Base-by-base conservation (phyloP, 345 rosid genomes). In the Citrus inodora region DNA sequence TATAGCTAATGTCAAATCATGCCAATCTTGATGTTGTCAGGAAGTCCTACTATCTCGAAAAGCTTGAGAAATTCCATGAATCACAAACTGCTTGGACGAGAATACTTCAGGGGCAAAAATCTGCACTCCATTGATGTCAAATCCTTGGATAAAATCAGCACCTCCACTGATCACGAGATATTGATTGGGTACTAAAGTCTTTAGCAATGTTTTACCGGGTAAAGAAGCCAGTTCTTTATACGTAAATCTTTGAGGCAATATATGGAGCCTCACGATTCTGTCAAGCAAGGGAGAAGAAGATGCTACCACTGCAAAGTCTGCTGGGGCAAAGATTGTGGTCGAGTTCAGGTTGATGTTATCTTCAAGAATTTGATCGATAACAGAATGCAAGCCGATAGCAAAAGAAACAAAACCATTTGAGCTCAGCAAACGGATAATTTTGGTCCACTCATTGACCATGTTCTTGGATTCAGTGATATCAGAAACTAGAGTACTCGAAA, bases 391-490 rank as follows among this genome's bases (percentile, higher is more conserved):
- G 37, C 92, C 94, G 14, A 93, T 84, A 22, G 98, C 92, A 71
- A 92, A 95, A 7, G 97, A 84, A 48, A 91, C 88, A 32, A 85
- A 90, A 32, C 97, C 95, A 9, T 88, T 86, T 6, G 94, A 91
- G 81, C 97, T 88, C 64, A 92, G 85, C 22, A 83, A 69, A 67
- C 81, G 94, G 82, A 93, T 71, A 4, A 89, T 90, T 77, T 79
- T 81, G 46, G 30, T 84, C 95, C 98, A 93, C 60, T 90, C 92
- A 24, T 16, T 53, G 58, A 87, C 72, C 73, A 74, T 59, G 32
- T 79, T 48, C 77, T 46, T 71, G 77, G 88, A 56, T 59, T 82
- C 88, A 51, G 13, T 55, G 67, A 63, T 74, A 5, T 74, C 79
- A 1, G 82, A 77, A 68, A 75, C 75, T 14, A 80, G 64, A 59